These are phyloP conservation scores for Canavalia ensiformis DNA, from an alignment of 306 rosid genomes.

Conservation along the genomic window DNA sequence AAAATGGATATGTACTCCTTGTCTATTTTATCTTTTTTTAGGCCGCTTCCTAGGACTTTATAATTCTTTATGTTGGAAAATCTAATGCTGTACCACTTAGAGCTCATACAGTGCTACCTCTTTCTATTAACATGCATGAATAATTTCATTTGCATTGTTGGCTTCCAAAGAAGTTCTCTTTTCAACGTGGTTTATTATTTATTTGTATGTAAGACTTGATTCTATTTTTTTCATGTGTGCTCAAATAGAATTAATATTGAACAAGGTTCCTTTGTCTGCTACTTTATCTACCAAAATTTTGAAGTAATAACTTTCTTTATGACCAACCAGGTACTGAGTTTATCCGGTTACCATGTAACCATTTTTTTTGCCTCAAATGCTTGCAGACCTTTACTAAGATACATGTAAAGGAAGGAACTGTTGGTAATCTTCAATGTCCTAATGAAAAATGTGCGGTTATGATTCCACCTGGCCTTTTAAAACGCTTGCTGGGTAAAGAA, in stretches of 20 bases:
- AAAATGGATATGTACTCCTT: slow-evolving; percentile 15
- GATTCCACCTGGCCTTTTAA: slow-evolving; percentile 81
- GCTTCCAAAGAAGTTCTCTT: slow-evolving; percentile 21
- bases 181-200: slow-evolving; percentile 2
- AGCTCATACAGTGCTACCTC: slow-evolving; percentile 4
- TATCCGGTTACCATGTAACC: slow-evolving; percentile 75
- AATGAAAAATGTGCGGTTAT: slow-evolving; percentile 70
- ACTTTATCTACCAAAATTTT: slow-evolving; percentile 16
- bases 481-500: slow-evolving; percentile 68
- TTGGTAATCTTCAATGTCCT: slow-evolving; percentile 78
- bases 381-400: slow-evolving; percentile 77
- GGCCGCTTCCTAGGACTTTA: slow-evolving; percentile 23
- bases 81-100: slow-evolving; percentile 14
- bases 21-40: neutral
- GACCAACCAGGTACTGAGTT: slow-evolving; percentile 69
- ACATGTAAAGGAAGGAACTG: slow-evolving; percentile 87
- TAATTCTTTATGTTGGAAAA: slow-evolving; percentile 6
- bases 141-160: slow-evolving; percentile 34
- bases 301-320: slow-evolving; percentile 29
- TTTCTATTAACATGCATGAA: slow-evolving; percentile 35
- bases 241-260: slow-evolving; percentile 30
- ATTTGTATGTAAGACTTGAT: slow-evolving; percentile 9
- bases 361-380: slow-evolving; percentile 89
- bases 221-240: slow-evolving; percentile 17
- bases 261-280: slow-evolving; percentile 42